A percentile compares a stretch with the other conserved stretches of the same genome.
phyloP scores from a whole-genome alignment of 139 green algal species.

The Edaphochlamys debaryana region DNA sequence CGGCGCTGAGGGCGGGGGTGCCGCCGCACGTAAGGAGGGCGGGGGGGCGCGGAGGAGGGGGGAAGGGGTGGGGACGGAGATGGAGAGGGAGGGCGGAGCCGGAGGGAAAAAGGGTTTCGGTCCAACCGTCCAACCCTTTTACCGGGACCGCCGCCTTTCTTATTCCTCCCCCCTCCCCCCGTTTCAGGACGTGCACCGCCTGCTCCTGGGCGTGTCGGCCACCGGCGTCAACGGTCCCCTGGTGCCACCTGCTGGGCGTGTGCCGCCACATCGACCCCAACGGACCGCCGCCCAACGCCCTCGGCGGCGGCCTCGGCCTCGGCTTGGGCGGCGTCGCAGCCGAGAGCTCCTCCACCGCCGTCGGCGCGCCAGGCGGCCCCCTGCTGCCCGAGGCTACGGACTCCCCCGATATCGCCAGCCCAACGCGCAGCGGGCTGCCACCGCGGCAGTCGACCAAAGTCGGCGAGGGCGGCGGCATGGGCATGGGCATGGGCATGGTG shows the following conservation, averaged over 20 bases:
- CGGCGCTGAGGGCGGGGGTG: constrained; percentile 26
- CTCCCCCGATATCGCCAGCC: no score
- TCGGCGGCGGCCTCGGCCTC: not conserved
- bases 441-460: no score
- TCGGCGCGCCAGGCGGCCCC: not conserved
- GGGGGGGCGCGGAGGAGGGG: not conserved
- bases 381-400: not conserved
- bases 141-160: no score
- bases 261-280: constrained; percentile 38
- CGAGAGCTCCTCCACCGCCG: no score
- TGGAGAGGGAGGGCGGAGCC: no score
- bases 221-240: constrained; percentile 36
- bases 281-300: constrained; percentile 5
- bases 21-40: constrained; percentile 22
- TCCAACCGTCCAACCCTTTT: no score
- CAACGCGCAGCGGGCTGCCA: no score
- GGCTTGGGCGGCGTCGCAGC: no score
- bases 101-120: no score
- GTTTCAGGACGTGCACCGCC: constrained; percentile 38
- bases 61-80: not conserved
- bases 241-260: constrained; percentile 41
- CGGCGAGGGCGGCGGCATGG: no score
- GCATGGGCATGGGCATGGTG: no score
- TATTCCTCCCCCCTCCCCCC: no score
- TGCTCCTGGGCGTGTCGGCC: constrained; percentile 35